Evolutionary conservation across 495 filamentous ascomycete species (phyloP).

Genomic region (Penicillium ochrochloron): DNA sequence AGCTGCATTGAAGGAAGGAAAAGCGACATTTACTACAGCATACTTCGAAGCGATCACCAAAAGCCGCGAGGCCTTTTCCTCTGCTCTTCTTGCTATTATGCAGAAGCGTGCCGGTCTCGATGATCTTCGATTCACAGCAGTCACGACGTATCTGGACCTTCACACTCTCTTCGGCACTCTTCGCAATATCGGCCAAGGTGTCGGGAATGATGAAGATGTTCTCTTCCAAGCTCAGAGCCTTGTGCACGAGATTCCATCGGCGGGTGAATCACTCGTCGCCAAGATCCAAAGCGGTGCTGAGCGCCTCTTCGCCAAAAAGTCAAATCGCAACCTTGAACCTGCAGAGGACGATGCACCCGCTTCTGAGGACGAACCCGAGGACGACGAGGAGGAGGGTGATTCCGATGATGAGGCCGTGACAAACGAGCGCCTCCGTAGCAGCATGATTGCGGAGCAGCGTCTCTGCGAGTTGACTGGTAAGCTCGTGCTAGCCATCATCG

Average conservation of each 20-base stretch:
- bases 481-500: conserved; percentile 77
- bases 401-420: conserved; percentile 53
- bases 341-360: conserved; percentile 68
- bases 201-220: conserved; percentile 53
- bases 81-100: conserved; percentile 68
- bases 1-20: conserved; percentile 42
- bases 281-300: conserved; percentile 77
- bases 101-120: conserved; percentile 63
- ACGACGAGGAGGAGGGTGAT: conserved; percentile 66
- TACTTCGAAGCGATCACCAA: conserved; percentile 52
- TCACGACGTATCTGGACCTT: conserved; percentile 76
- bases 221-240: conserved; percentile 60
- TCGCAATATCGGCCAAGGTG: conserved; percentile 48
- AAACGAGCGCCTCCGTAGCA: conserved; percentile 59
- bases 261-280: conserved; percentile 64
- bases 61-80: conserved; percentile 56
- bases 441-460: conserved; percentile 75
- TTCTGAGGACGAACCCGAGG: conserved; percentile 49
- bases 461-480: conserved; percentile 85
- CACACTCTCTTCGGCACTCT: conserved; percentile 79
- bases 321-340: conserved; percentile 67
- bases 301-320: conserved; percentile 71
- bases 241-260: conserved; percentile 62
- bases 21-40: conserved; percentile 55
- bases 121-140: conserved; percentile 74